phyloP scores from a whole-genome alignment of 257 asterid species.

The Nicotiana tabacum region DNA sequence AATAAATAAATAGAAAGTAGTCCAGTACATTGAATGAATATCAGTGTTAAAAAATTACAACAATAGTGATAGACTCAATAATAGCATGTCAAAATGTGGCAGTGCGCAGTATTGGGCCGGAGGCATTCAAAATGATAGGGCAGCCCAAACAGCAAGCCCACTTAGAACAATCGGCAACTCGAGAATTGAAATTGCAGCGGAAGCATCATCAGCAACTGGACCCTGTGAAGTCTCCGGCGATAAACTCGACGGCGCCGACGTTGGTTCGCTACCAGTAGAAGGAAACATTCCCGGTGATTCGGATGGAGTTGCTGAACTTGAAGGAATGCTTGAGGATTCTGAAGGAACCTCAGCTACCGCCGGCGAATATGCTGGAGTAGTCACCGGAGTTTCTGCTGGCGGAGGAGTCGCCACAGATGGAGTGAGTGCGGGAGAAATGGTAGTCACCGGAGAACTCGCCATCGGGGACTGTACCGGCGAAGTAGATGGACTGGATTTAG shows the following conservation, averaged over 20 bases:
- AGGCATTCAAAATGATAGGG: conserved; percentile 25
- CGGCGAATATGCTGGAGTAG: conserved; percentile 34
- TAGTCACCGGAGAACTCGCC: conserved; percentile 20
- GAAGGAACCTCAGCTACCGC: conserved; percentile 32
- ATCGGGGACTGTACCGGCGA: conserved; percentile 44
- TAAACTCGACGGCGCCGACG: conserved; percentile 35
- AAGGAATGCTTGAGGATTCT: conserved; percentile 30
- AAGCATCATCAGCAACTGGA: conserved; percentile 45
- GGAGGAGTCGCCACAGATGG: conserved; percentile 39
- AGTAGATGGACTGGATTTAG: conserved; percentile 35
- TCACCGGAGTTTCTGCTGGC: conserved; percentile 16
- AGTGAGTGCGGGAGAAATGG: conserved; percentile 30
- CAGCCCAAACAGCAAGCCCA: conserved; percentile 44
- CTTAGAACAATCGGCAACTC: conserved; percentile 24
- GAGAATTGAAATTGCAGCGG: conserved; percentile 25
- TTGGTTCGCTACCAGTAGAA: conserved; percentile 33
- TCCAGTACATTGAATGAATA: not conserved
- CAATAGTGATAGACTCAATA: not conserved
- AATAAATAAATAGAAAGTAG: not conserved
- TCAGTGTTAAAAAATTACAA: not conserved
- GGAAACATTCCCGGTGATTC: conserved; percentile 40
- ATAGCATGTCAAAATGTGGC: not conserved
- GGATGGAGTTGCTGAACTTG: conserved; percentile 42
- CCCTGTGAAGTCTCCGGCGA: conserved; percentile 46
- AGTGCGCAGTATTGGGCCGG: not conserved